Evolutionary conservation across 371 early-diverging fungal genomes (phyloP).

Genomic region (Dentiscutata heterogama): DNA sequence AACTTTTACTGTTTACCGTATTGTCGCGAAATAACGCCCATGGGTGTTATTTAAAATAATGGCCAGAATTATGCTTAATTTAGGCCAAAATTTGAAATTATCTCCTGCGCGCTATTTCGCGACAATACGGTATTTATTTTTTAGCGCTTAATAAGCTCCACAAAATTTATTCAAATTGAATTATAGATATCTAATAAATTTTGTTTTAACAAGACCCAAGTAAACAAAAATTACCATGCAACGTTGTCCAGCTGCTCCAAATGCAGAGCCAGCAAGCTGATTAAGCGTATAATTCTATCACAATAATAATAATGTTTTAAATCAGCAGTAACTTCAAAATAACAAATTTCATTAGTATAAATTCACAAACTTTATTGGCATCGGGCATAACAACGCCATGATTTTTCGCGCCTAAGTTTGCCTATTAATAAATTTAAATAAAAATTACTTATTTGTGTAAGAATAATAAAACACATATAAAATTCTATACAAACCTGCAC

Average conservation of each 20-base stretch:
- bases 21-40: too few species aligned
- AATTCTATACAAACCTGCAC: constrained; percentile 70
- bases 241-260: constrained; percentile 97
- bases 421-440: constrained; percentile 55
- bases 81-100: too few species aligned
- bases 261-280: constrained; percentile 93
- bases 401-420: constrained; percentile 98
- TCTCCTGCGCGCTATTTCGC: too few species aligned
- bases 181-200: too few species aligned
- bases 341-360: not conserved
- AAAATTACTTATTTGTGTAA: constrained; percentile 9
- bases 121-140: too few species aligned
- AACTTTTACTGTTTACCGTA: too few species aligned
- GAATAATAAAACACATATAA: not conserved
- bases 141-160: too few species aligned
- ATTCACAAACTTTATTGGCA: constrained; percentile 66
- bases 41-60: too few species aligned
- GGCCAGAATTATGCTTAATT: too few species aligned
- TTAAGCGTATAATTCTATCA: constrained; percentile 85
- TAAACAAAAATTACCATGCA: constrained; percentile 69
- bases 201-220: too few species aligned
- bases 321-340: not conserved
- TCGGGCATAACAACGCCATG: constrained; percentile 96
- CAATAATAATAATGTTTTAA: not conserved
- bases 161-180: too few species aligned